Percentiles rank a stretch among this genome's conserved stretches.
These are phyloP conservation scores for Starmerella cellae DNA, from an alignment of 805 yeast genomes.

Conservation along the genomic window DNA sequence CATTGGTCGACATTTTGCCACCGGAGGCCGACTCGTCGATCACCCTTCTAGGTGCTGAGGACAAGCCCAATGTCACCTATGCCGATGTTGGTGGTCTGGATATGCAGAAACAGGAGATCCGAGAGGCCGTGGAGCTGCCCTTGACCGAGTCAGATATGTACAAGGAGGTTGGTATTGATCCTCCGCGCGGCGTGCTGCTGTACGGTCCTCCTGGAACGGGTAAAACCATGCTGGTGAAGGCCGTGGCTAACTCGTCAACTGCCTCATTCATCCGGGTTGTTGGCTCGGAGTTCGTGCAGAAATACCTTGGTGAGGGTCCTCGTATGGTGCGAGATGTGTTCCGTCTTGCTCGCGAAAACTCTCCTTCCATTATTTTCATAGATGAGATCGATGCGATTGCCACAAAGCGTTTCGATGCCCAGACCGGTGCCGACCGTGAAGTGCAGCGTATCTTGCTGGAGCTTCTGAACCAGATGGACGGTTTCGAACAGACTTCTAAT, in stretches of 20 bases:
- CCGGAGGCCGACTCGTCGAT: constrained; percentile 98
- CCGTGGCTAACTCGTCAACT: constrained; percentile 92
- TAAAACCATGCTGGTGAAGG: constrained; percentile 96
- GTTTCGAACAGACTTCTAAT: constrained; percentile 88
- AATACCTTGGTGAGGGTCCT: constrained; percentile 98
- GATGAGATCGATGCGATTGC: constrained; percentile 99
- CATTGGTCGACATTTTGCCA: constrained; percentile 90
- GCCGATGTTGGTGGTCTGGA: constrained; percentile 98
- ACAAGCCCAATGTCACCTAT: constrained; percentile 89
- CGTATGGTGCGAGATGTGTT: constrained; percentile 99
- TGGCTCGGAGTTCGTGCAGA: constrained; percentile 97
- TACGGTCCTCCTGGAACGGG: constrained; percentile 99
- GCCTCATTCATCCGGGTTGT: constrained; percentile 94
- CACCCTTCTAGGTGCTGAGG: constrained; percentile 86
- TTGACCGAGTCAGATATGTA: constrained; percentile 90
- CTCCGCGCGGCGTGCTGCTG: constrained; percentile 92
- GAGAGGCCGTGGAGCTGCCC: constrained; percentile 97
- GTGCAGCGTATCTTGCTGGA: constrained; percentile 96
- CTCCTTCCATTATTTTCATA: constrained; percentile 92
- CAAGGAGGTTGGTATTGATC: constrained; percentile 96
- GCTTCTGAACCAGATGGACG: constrained; percentile 96
- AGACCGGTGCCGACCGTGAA: constrained; percentile 98
- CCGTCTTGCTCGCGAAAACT: constrained; percentile 90
- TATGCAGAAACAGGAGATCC: constrained; percentile 97
- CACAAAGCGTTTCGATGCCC: constrained; percentile 97